Conservation (phyloP, 352 stramenopile genomes). For the Globisporangium canariense region DNA sequence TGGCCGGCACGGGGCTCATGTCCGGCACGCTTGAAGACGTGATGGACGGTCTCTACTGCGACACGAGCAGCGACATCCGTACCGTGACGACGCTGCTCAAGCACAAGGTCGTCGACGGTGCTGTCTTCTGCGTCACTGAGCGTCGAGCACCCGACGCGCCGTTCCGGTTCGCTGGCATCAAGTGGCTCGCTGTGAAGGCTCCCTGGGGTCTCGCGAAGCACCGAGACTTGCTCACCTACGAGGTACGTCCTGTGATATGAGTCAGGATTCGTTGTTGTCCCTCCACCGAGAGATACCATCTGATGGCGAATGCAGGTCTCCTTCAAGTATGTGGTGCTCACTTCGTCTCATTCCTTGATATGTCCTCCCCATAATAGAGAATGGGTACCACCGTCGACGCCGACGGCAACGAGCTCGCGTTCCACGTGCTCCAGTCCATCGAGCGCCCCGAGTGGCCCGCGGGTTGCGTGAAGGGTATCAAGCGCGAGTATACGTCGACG, state of each 20-base stretch:
- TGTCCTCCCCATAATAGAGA: slow-evolving; percentile 1
- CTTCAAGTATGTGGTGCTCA: neutral
- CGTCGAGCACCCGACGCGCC: slow-evolving; percentile 25
- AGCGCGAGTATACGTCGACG: slow-evolving; percentile 29
- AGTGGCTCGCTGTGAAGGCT: slow-evolving; percentile 33
- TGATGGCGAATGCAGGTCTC: neutral
- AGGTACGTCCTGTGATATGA: slow-evolving; percentile 10
- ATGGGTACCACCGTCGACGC: slow-evolving; percentile 32
- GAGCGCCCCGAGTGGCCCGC: slow-evolving; percentile 38
- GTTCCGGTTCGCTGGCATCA: slow-evolving; percentile 43
- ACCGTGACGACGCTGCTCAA: slow-evolving; percentile 29
- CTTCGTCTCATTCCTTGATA: neutral
- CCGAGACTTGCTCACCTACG: slow-evolving; percentile 41
- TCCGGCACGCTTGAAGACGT: slow-evolving; percentile 22
- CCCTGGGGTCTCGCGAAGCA: slow-evolving; percentile 28
- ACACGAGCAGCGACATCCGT: slow-evolving; percentile 29
- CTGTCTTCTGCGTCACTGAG: slow-evolving; percentile 30
- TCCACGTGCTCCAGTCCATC: slow-evolving; percentile 44
- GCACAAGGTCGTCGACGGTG: slow-evolving; percentile 29
- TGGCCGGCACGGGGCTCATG: slow-evolving; percentile 12
- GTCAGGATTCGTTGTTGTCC: neutral
- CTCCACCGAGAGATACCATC: neutral
- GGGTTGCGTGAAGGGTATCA: slow-evolving; percentile 29
- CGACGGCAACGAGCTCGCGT: slow-evolving; percentile 33
- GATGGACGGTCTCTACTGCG: slow-evolving; percentile 45